Conservation (phyloP, 352 stramenopile genomes). For the Phytophthora agathidicida region DNA sequence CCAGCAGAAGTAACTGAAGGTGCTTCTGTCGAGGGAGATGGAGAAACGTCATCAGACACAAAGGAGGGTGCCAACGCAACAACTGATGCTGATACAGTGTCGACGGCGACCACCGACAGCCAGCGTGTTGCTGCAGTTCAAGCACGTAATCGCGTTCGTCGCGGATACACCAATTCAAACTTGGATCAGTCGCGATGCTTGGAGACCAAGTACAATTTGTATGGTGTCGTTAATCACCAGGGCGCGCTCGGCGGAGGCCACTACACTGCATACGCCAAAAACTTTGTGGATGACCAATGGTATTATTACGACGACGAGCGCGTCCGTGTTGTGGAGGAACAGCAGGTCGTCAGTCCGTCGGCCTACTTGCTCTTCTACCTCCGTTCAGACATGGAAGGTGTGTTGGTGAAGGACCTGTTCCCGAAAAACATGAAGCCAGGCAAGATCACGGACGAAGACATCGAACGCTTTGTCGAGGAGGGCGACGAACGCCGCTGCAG, state of each 20-base stretch:
- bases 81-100: slow-evolving; percentile 13
- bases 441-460: slow-evolving; percentile 90
- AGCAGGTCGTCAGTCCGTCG: slow-evolving; percentile 83
- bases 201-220: slow-evolving; percentile 90
- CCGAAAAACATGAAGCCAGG: slow-evolving; percentile 84
- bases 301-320: slow-evolving; percentile 92
- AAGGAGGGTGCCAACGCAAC: slow-evolving; percentile 12
- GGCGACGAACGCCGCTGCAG: slow-evolving; percentile 79
- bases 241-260: slow-evolving; percentile 86
- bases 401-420: slow-evolving; percentile 86
- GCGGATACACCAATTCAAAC: slow-evolving; percentile 90
- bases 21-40: slow-evolving; percentile 14
- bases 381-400: slow-evolving; percentile 86
- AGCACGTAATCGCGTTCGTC: slow-evolving; percentile 68
- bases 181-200: slow-evolving; percentile 86
- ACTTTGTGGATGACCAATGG: slow-evolving; percentile 90
- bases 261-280: slow-evolving; percentile 90
- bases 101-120: slow-evolving; percentile 25
- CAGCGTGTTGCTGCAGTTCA: slow-evolving; percentile 28
- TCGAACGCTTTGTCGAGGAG: slow-evolving; percentile 87
- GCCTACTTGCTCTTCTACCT: slow-evolving; percentile 95
- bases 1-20: slow-evolving; percentile 10
- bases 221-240: slow-evolving; percentile 90
- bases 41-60: slow-evolving; percentile 11
- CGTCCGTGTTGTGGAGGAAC: slow-evolving; percentile 85